Percentiles rank a stretch among this genome's conserved stretches.
phyloP scores from a whole-genome alignment of 163 green algal species.

The Scenedesmus sp. region DNA sequence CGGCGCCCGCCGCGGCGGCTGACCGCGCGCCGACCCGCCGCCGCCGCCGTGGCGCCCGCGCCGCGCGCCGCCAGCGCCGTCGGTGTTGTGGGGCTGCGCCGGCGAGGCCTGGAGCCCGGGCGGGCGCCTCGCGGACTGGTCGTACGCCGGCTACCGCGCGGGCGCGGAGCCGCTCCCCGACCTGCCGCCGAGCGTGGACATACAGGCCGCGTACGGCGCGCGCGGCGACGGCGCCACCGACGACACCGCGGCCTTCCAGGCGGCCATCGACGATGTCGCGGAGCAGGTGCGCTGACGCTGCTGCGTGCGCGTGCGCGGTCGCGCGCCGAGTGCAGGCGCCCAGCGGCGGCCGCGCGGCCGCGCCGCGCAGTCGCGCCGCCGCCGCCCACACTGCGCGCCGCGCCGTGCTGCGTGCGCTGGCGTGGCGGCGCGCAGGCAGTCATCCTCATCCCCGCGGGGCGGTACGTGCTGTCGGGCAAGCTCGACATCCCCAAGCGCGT shows the following conservation, averaged over 20 bases:
- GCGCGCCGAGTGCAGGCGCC: no score
- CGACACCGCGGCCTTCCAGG: conserved; percentile 41
- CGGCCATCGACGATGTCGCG: conserved; percentile 20
- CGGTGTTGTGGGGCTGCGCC: conserved; percentile 33
- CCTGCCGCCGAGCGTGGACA: conserved; percentile 11
- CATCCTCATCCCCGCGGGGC: conserved; percentile 32
- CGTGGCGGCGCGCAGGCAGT: neutral
- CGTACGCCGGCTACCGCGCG: conserved; percentile 39
- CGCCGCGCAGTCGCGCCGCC: no score
- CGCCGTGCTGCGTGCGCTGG: no score
- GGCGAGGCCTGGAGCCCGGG: conserved; percentile 28
- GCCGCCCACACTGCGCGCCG: no score
- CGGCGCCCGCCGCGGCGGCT: neutral
- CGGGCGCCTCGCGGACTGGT: conserved; percentile 30
- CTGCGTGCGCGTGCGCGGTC: no score
- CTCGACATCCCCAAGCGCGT: conserved; percentile 32
- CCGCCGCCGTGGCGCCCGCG: neutral
- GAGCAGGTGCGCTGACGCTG: no score
- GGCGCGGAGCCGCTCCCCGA: conserved; percentile 24
- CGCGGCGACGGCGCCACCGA: conserved; percentile 42
- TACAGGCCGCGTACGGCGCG: conserved; percentile 43
- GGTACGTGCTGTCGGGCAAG: conserved; percentile 16
- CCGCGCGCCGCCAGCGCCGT: conserved; percentile 16
- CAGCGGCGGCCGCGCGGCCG: no score
- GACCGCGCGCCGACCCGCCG: no score